phyloP scores from a whole-genome alignment of 441 rosid species.

The Gossypium aridum region DNA sequence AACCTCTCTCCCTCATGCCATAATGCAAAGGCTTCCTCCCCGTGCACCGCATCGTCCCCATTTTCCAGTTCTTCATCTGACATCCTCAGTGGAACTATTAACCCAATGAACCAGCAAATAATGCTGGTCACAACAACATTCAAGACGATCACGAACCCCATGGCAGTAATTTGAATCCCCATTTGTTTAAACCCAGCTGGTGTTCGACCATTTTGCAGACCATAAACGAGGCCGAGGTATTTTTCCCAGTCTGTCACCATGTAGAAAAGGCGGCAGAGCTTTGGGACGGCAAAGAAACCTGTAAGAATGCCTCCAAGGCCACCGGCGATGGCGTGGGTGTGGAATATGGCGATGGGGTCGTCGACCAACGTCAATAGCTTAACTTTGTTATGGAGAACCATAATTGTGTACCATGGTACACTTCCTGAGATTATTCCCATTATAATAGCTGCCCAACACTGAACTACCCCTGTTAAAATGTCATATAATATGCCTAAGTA shows the following conservation, averaged over 20 bases:
- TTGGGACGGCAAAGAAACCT: constrained; percentile 44
- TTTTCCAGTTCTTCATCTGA: constrained; percentile 21
- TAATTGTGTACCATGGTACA: constrained; percentile 57
- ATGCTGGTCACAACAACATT: constrained; percentile 37
- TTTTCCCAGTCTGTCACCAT: constrained; percentile 33
- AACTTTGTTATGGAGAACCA: constrained; percentile 36
- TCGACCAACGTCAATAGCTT: constrained; percentile 31
- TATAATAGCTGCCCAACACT: constrained; percentile 48
- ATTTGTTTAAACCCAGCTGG: constrained; percentile 30
- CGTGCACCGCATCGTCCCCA: constrained; percentile 31
- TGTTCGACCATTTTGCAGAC: constrained; percentile 18
- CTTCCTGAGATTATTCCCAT: constrained; percentile 53
- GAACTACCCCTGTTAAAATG: constrained; percentile 37
- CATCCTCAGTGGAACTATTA: constrained; percentile 28
- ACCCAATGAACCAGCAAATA: constrained; percentile 27
- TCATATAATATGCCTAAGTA: not conserved
- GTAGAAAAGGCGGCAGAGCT: constrained; percentile 39
- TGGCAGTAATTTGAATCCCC: constrained; percentile 28
- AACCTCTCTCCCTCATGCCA: constrained; percentile 16
- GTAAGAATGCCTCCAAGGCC: constrained; percentile 49
- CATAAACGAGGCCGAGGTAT: constrained; percentile 29
- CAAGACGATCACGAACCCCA: constrained; percentile 25
- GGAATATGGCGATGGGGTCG: constrained; percentile 52
- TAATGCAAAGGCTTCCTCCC: constrained; percentile 30
- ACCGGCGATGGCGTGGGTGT: constrained; percentile 57